Evolutionary conservation across 2,329 filamentous ascomycete species (phyloP).

Genomic region (Neonectria faginata): DNA sequence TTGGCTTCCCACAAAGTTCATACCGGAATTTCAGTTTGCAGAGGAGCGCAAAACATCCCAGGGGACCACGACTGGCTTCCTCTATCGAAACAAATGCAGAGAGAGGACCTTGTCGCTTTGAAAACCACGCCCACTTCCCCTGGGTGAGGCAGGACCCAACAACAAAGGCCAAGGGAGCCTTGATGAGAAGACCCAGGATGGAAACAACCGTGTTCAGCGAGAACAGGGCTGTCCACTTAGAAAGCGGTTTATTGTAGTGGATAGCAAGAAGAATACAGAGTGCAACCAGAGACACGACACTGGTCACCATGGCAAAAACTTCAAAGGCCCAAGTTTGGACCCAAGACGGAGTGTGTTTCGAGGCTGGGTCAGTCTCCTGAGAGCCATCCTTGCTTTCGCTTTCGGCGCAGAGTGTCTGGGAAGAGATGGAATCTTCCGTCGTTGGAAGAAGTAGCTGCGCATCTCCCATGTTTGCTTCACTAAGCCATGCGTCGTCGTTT

Average conservation of each 20-base stretch:
- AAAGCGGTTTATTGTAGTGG: not conserved
- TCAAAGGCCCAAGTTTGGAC: slow-evolving; percentile 3
- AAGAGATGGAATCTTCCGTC: not conserved
- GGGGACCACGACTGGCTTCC: slow-evolving; percentile 15
- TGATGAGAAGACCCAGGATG: slow-evolving; percentile 6
- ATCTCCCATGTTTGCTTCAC: no score
- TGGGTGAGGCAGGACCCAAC: slow-evolving; percentile 7
- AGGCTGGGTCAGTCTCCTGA: no score
- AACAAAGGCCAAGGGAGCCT: slow-evolving; percentile 11
- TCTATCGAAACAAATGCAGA: slow-evolving; percentile 20
- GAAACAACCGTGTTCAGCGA: slow-evolving; percentile 16
- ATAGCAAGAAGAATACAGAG: slow-evolving; percentile 7
- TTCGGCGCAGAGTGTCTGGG: no score
- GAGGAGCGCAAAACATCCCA: slow-evolving; percentile 5
- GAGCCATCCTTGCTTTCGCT: no score
- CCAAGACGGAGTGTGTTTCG: not conserved
- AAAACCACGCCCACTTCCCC: slow-evolving; percentile 17
- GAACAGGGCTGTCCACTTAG: slow-evolving; percentile 4
- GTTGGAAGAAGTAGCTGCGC: not conserved
- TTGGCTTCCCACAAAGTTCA: not conserved
- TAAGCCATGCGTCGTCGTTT: not conserved
- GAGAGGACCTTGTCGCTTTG: slow-evolving; percentile 1
- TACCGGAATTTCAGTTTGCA: slow-evolving; percentile 7
- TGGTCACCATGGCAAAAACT: not conserved
- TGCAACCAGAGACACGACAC: not conserved